Base-by-base conservation (phyloP, 352 stramenopile species). In the Phytophthora cajani region DNA sequence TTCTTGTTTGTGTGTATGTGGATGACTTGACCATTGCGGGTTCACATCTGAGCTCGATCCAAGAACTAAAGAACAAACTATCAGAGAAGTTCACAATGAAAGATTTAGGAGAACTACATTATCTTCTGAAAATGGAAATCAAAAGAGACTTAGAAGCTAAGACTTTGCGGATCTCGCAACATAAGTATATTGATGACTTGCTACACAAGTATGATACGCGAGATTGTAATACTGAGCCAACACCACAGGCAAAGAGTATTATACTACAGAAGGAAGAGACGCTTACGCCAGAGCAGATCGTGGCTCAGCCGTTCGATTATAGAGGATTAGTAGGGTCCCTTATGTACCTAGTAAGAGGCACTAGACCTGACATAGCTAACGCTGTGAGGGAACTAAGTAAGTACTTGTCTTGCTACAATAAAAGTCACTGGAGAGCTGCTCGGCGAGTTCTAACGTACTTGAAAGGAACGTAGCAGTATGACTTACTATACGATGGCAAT, bases 341-440 rank as follows among this genome's bases (percentile, higher is more conserved):
- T n/a, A 67, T 67, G 50, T 54, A 67, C 14, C 27, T 67, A 44
- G 50, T 55, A 19, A 42, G 60, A 54, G 50, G 23, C 9, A 67
- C 50, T 53, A 61, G 21, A 61, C 40, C 38, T 17, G 61, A 47
- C 17, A 67, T 62, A 32, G 61, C 61, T 25, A 67, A 55, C 14
- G 23, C 50, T 14, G 50, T 67, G 11, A 62, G 61, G 17, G 30
- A 67, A 12, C 21, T 71, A 38, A 71, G 33, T 46, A 70, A 59
- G 30, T 65, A 52, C 19, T 17, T 70, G 11, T 70, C 55, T 38
- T 70, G 63, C 44, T 58, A 70, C 4, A 70, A 65, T 64, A 64
- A 40, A 30, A 54, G 7, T 36, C 32, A 36, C 32, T 36, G 32
- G 32, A 36, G 32, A 62, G 19, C 2, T 54, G 9, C 32, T 36